These are phyloP conservation scores for Cytospora leucostoma DNA, from an alignment of 2,329 filamentous ascomycete species.

Conservation along the genomic window DNA sequence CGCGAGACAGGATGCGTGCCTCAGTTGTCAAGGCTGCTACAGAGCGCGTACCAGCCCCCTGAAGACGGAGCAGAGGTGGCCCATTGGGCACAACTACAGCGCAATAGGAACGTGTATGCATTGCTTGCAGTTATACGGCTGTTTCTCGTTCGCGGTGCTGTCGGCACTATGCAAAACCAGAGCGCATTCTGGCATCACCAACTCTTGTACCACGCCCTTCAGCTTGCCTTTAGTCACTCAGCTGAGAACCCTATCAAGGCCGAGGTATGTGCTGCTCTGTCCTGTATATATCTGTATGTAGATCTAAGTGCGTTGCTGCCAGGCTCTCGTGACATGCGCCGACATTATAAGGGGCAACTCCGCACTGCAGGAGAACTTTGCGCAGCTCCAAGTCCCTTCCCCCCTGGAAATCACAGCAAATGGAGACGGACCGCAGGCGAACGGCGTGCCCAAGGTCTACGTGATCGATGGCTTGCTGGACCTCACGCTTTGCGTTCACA, in stretches of 20 bases:
- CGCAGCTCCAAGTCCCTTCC: conserved; percentile 75
- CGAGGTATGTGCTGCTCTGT: conserved; percentile 55
- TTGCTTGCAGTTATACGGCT: conserved; percentile 82
- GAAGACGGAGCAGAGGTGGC: conserved; percentile 62
- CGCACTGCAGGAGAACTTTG: conserved; percentile 83
- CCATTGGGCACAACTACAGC: conserved; percentile 74
- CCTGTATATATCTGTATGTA: conserved; percentile 20
- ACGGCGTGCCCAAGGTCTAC: conserved; percentile 68
- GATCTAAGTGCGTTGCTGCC: conserved; percentile 27
- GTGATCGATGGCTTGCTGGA: conserved; percentile 93
- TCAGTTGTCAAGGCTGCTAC: conserved; percentile 69
- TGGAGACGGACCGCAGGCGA: conserved; percentile 45
- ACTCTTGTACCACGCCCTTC: conserved; percentile 75
- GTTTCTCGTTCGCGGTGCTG: conserved; percentile 79
- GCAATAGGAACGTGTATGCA: conserved; percentile 90
- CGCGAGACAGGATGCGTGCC: conserved; percentile 83
- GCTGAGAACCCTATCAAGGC: conserved; percentile 78
- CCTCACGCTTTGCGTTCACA: conserved; percentile 69
- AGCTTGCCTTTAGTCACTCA: conserved; percentile 75
- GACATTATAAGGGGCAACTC: conserved; percentile 84
- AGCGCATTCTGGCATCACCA: conserved; percentile 81
- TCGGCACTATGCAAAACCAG: conserved; percentile 82
- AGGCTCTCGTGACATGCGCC: conserved; percentile 82
- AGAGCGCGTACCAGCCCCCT: conserved; percentile 56
- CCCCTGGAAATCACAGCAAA: conserved; percentile 49